A percentile compares a stretch with the other conserved stretches of the same genome.
Evolutionary conservation across 202 grass and related monocot genomes (phyloP).

Genomic region (Brachypodium distachyon): DNA sequence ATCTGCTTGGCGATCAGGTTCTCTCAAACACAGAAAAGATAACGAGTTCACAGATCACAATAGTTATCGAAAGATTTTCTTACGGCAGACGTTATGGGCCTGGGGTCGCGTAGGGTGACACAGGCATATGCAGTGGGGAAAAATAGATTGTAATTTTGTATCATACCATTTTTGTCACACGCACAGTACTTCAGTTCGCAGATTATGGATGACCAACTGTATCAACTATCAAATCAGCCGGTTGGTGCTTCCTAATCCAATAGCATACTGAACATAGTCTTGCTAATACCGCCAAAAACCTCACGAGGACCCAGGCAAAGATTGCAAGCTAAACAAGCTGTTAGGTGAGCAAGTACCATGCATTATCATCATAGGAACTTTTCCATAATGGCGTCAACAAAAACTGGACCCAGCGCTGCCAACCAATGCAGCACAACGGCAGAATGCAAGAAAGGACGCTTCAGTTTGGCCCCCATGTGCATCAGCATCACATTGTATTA

Average conservation of each 20-base stretch:
- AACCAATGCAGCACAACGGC: conserved; percentile 12
- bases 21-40: too few relatives aligned
- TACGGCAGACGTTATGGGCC: too few relatives aligned
- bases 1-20: too few relatives aligned
- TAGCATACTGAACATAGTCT: neutral
- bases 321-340: conserved; percentile 34
- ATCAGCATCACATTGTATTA: neutral
- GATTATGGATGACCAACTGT: too few relatives aligned
- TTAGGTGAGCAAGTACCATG: conserved; percentile 27
- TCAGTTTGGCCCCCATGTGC: conserved; percentile 39
- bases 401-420: conserved; percentile 6
- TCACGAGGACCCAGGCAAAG: neutral
- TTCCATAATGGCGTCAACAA: conserved; percentile 24
- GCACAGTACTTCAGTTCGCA: too few relatives aligned
- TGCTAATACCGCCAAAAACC: conserved; percentile 38
- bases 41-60: too few relatives aligned
- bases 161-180: too few relatives aligned
- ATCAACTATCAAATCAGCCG: neutral
- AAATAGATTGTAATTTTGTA: too few relatives aligned
- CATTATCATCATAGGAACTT: neutral
- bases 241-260: conserved; percentile 4
- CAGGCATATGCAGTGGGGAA: too few relatives aligned
- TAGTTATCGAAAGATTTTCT: too few relatives aligned
- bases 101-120: too few relatives aligned
- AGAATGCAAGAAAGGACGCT: conserved; percentile 19